Conservation (phyloP, 1,139 yeast genomes). For the Debaryomyces sp. region DNA sequence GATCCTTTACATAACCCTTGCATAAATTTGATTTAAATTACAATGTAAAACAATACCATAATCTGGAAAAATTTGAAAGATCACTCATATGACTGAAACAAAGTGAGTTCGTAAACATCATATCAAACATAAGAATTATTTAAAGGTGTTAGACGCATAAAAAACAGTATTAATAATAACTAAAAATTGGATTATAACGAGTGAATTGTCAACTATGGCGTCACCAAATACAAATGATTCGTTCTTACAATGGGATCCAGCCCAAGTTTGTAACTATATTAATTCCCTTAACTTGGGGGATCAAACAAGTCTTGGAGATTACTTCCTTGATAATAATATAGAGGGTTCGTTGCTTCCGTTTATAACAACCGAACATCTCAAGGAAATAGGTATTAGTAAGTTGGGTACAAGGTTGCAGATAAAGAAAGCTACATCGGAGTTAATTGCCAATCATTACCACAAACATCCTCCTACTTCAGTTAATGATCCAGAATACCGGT, state of each 20-base stretch:
- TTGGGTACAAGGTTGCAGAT: slow-evolving; percentile 48
- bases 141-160: background rate
- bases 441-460: slow-evolving; percentile 39
- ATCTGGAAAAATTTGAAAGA: background rate
- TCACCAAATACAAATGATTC: slow-evolving; percentile 33
- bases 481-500: slow-evolving; percentile 32
- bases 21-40: slow-evolving; percentile 3
- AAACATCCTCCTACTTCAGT: slow-evolving; percentile 32
- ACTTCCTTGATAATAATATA: slow-evolving; percentile 57
- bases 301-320: slow-evolving; percentile 23
- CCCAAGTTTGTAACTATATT: slow-evolving; percentile 45
- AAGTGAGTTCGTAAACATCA: background rate
- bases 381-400: slow-evolving; percentile 55
- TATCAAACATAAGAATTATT: background rate
- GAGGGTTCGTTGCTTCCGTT: slow-evolving; percentile 65
- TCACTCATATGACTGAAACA: background rate
- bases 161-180: background rate
- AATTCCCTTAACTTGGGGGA: slow-evolving; percentile 26
- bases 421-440: slow-evolving; percentile 50
- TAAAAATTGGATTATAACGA: background rate
- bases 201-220: slow-evolving; percentile 10
- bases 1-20: slow-evolving; percentile 2
- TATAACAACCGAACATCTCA: slow-evolving; percentile 59
- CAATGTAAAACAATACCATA: background rate
- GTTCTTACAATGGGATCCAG: slow-evolving; percentile 51